Base-by-base conservation (phyloP, 2,329 filamentous ascomycete species). In the Fusarium citri region DNA sequence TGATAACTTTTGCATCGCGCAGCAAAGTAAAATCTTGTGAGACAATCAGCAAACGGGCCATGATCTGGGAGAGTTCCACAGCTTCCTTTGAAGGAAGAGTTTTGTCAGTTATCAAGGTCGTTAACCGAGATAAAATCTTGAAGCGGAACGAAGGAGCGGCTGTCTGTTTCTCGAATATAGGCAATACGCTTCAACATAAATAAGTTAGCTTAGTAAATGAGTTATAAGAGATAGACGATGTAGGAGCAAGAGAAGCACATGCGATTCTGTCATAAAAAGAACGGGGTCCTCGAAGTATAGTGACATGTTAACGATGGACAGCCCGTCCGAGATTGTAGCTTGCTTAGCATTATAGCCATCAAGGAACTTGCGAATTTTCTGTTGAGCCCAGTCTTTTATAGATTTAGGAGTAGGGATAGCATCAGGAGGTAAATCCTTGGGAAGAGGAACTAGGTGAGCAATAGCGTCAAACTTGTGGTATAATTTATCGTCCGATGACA, bases 331-430 rank as follows among this genome's bases (percentile, higher is more conserved):
- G 23, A 10, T 18, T 37, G 34, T 30, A 8, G 72, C 6, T 5
- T 18, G 7, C 16, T 26, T 42, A 18, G 40, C 55, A 22, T 6
- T 31, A 34, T 43, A 45, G 5, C 16, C 40, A 8, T 47, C 20
- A 9, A 69, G 9, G 20, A 48, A 61, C 4, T 46, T 22, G 3
- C 18, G 51, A 1, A 74, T 20, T 3, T 8, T 54, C 34, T 31
- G n/a, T 16, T 55, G 68, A 55, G 59, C 56, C 69, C 69, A 74
- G 1, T 60, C 43, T 18, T 72, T 37, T 5, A 69, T 25, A 2
- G 26, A 40, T 2, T 34, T 28, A 12, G 56, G 62, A 5, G 57
- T 54, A 14, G 42, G 26, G 28, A 12, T 30, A 8, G 14, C 12
- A n/a, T 43, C 26, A 9, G 48, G 4, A 8, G 22, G 40, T 5